A percentile compares a stretch with the other conserved stretches of the same genome.
These are phyloP conservation scores for Exutisphaerella laricina DNA, from an alignment of 2,329 filamentous ascomycete genomes.

Conservation along the genomic window DNA sequence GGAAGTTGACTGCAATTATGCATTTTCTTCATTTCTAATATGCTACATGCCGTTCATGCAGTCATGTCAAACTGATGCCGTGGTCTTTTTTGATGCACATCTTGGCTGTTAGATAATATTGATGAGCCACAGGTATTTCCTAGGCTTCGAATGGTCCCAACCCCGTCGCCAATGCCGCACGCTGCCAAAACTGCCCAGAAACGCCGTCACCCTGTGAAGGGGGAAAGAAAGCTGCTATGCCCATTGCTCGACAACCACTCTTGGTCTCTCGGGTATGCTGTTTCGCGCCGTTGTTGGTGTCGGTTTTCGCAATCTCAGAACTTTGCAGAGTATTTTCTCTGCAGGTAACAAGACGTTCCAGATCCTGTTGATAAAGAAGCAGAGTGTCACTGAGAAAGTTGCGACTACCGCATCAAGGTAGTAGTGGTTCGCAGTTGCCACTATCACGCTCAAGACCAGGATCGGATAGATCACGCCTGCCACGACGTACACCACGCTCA, in stretches of 20 bases:
- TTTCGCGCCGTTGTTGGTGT: slow-evolving; percentile 44
- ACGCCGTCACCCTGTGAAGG: background rate
- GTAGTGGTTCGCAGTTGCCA: slow-evolving; percentile 60
- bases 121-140: background rate
- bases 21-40: background rate
- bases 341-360: slow-evolving; percentile 48
- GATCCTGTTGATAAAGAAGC: slow-evolving; percentile 46
- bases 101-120: background rate
- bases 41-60: background rate
- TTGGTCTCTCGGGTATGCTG: slow-evolving; percentile 6
- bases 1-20: background rate
- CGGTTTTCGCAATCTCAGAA: slow-evolving; percentile 49
- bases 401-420: slow-evolving; percentile 51
- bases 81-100: background rate
- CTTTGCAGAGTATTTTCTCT: slow-evolving; percentile 47
- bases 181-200: background rate
- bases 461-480: slow-evolving; percentile 40
- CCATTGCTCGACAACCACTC: slow-evolving; percentile 15
- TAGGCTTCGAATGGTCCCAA: background rate
- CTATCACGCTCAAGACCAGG: slow-evolving; percentile 47
- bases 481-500: slow-evolving; percentile 35
- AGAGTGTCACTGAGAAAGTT: slow-evolving; percentile 43
- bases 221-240: background rate
- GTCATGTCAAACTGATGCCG: background rate
- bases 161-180: background rate